Base-by-base conservation (phyloP, 164 flowering plant species). In the Kalanchoe fedtschenkoi region DNA sequence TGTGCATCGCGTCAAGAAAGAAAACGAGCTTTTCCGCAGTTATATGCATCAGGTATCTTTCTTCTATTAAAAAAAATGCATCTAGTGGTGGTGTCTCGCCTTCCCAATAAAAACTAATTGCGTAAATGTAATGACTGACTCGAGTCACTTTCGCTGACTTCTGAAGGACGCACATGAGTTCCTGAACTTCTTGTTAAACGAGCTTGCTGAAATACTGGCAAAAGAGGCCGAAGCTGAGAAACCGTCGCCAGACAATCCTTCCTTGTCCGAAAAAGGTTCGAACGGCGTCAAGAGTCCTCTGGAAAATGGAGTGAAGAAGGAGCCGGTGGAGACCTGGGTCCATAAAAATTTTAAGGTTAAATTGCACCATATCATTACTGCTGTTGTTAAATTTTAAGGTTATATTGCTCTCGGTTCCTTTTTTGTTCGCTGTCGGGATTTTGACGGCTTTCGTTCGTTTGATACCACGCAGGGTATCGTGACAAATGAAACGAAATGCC, bases 321-420 rank as follows among this genome's bases (percentile, higher is more conserved):
- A 91, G 71, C 96, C 97, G 26, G 53, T 84, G 21, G 90, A 84
- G 65, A 95, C 97, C 38, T 95, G 97, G 99, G 99, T 95, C 60
- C 99, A 95, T 80, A 88, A 87, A 73, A 89, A 81, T 76, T 95
- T 95, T 80, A 97, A 91, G 97, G 99, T 95, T 53, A 47, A 47
- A n/a, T n/a, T 29, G 6, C 26, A 69, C 13, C 11, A 6, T 21
- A n/a, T n/a, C n/a, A n/a, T n/a, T n/a, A n/a, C n/a, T n/a, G n/a
- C n/a, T n/a, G n/a, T n/a, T n/a, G n/a, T n/a, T n/a, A 73, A 89
- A 81, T 76, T 95, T 95, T 80, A 97, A 91, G 97, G 99, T 95
- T 53, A 47, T 21, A n/a, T n/a, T 29, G 6, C 26, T 68, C 13
- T n/a, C n/a, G n/a, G 54, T 47, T 47, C 6, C 2, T 21, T 2